Conservation (phyloP, 2,329 filamentous ascomycete genomes). For the Colletotrichum ledebouriae region DNA sequence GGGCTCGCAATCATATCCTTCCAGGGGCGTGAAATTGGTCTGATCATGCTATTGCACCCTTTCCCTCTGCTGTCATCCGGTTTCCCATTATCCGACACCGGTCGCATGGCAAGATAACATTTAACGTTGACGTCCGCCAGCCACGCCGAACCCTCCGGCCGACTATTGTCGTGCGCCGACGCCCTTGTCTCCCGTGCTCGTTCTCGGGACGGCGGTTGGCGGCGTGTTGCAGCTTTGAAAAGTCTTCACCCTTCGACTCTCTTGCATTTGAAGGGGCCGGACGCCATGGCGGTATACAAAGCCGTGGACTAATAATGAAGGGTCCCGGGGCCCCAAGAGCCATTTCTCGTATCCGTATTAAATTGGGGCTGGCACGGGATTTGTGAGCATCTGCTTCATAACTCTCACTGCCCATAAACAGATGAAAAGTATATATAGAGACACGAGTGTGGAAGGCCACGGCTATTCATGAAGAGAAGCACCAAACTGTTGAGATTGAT, state of each 20-base stretch:
- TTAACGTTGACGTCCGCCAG: conserved; percentile 14
- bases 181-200: conserved; percentile 14
- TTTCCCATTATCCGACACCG: conserved; percentile 10
- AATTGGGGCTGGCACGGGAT: conserved; percentile 29
- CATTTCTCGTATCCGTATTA: conserved; percentile 39
- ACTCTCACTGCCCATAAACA: conserved; percentile 9
- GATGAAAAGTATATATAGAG: conserved; percentile 21
- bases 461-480: background rate
- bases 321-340: conserved; percentile 1
- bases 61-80: background rate
- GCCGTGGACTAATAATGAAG: conserved; percentile 33
- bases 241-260: background rate
- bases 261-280: background rate
- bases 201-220: conserved; percentile 14
- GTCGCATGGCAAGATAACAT: conserved; percentile 28
- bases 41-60: conserved; percentile 3
- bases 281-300: conserved; percentile 12
- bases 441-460: conserved; percentile 3
- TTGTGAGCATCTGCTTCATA: background rate
- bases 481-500: background rate
- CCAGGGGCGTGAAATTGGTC: conserved; percentile 1
- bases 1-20: conserved; percentile 12
- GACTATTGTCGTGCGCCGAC: conserved; percentile 12
- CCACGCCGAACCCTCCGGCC: conserved; percentile 11
- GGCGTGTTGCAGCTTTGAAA: conserved; percentile 1